phyloP scores from a whole-genome alignment of 2,329 filamentous ascomycete genomes.

The Ophiognomonia clavigignenti-juglandacearum region DNA sequence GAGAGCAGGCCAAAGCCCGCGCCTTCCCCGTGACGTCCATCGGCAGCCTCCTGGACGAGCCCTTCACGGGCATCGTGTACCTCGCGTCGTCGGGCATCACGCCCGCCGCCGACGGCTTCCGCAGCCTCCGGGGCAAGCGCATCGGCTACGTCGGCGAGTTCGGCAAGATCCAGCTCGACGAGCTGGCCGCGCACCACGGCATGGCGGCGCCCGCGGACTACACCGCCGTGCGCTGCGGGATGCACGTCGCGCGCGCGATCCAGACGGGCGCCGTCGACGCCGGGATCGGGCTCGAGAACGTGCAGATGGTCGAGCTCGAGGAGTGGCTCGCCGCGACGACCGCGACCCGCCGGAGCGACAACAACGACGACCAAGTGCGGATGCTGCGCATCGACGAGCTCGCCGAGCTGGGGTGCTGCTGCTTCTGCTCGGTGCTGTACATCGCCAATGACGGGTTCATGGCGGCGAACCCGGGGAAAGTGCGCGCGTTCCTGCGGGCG shows the following conservation, averaged over 20 bases:
- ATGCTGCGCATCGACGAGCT: slow-evolving; percentile 81
- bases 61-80: slow-evolving; percentile 75
- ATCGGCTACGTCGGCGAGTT: slow-evolving; percentile 80
- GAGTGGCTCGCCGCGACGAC: slow-evolving; percentile 65
- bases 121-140: slow-evolving; percentile 67
- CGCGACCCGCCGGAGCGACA: slow-evolving; percentile 61
- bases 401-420: slow-evolving; percentile 75
- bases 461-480: slow-evolving; percentile 59
- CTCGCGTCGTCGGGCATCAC: slow-evolving; percentile 71
- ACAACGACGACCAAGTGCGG: too few relatives aligned
- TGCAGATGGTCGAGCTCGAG: slow-evolving; percentile 78
- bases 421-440: slow-evolving; percentile 78
- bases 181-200: slow-evolving; percentile 72
- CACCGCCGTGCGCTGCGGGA: slow-evolving; percentile 72
- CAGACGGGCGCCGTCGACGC: slow-evolving; percentile 69
- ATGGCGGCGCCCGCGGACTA: slow-evolving; percentile 71
- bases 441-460: slow-evolving; percentile 73
- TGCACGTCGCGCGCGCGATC: slow-evolving; percentile 76
- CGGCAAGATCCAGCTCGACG: slow-evolving; percentile 80
- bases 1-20: slow-evolving; percentile 63
- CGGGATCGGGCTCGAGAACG: slow-evolving; percentile 70
- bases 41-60: slow-evolving; percentile 72
- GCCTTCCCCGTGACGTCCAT: slow-evolving; percentile 69
- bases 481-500: slow-evolving; percentile 63
- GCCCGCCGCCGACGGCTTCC: slow-evolving; percentile 68